These are phyloP conservation scores for Colletotrichum somersetense DNA, from an alignment of 2,329 filamentous ascomycete genomes.

Conservation along the genomic window DNA sequence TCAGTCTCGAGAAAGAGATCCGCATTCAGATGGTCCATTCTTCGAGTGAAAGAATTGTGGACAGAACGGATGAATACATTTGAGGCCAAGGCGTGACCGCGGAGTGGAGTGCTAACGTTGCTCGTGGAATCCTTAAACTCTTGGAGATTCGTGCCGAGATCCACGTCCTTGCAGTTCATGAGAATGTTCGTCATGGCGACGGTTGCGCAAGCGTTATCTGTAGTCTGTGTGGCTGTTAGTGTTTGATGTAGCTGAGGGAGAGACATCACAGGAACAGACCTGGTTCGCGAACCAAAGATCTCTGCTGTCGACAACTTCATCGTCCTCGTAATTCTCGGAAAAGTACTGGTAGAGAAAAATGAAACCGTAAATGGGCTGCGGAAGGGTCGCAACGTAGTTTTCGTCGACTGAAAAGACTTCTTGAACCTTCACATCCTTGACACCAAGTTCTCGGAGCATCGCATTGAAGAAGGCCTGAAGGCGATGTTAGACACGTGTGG, in stretches of 20 bases:
- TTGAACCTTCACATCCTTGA: slow-evolving; percentile 77
- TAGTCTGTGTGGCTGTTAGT: slow-evolving; percentile 66
- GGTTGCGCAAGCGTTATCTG: slow-evolving; percentile 89
- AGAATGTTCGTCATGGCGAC: slow-evolving; percentile 92
- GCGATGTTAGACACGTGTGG: not conserved
- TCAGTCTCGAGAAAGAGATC: slow-evolving; percentile 75
- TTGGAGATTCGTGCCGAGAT: slow-evolving; percentile 77
- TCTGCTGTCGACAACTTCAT: slow-evolving; percentile 60
- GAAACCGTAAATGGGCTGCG: slow-evolving; percentile 85
- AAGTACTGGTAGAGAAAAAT: slow-evolving; percentile 87
- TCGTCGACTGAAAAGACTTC: slow-evolving; percentile 83
- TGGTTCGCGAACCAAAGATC: slow-evolving; percentile 96
- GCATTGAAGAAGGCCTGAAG: slow-evolving; percentile 83
- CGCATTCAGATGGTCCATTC: slow-evolving; percentile 80
- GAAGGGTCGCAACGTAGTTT: slow-evolving; percentile 70
- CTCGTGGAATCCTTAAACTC: slow-evolving; percentile 81
- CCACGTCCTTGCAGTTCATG: slow-evolving; percentile 79
- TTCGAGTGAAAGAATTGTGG: slow-evolving; percentile 89
- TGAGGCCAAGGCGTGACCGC: slow-evolving; percentile 80
- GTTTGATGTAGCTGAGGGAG: not conserved
- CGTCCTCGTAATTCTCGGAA: slow-evolving; percentile 66
- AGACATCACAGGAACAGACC: slow-evolving; percentile 55
- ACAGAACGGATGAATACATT: slow-evolving; percentile 82
- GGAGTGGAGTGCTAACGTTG: slow-evolving; percentile 75
- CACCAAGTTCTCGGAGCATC: slow-evolving; percentile 84